Evolutionary conservation across 495 filamentous ascomycete species (phyloP).

Genomic region (Xylaria telfairii): DNA sequence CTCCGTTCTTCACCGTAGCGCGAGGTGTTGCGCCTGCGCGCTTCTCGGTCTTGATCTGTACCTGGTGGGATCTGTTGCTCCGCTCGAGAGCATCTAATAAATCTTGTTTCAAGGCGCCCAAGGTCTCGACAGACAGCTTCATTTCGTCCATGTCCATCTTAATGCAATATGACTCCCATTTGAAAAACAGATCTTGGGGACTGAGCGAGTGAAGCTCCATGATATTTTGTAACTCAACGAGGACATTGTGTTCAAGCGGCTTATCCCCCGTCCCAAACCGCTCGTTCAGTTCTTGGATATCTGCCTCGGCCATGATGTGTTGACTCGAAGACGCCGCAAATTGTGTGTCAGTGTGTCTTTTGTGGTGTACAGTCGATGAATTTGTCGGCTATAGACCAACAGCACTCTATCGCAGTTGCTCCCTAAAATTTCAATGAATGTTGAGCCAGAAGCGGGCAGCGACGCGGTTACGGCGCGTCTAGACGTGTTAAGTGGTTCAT

Average conservation of each 20-base stretch:
- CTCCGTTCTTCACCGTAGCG: constrained; percentile 52
- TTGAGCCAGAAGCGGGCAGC: not conserved
- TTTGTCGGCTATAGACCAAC: not conserved
- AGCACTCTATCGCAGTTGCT: not conserved
- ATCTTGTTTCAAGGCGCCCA: constrained; percentile 81
- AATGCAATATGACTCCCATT: constrained; percentile 97
- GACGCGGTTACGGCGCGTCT: constrained; percentile 29
- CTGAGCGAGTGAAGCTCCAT: constrained; percentile 78
- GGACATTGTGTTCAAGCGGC: constrained; percentile 70
- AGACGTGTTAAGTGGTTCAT: constrained; percentile 38
- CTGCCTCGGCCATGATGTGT: constrained; percentile 59
- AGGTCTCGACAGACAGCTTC: constrained; percentile 69
- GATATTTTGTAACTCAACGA: constrained; percentile 81
- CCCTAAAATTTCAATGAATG: not conserved
- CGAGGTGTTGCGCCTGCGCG: constrained; percentile 70
- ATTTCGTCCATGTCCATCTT: constrained; percentile 82
- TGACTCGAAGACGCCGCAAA: constrained; percentile 6
- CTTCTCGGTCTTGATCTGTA: constrained; percentile 63
- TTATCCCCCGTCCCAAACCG: constrained; percentile 64
- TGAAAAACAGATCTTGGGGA: constrained; percentile 87
- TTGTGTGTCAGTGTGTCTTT: not conserved
- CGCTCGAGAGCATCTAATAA: constrained; percentile 84
- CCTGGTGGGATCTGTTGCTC: constrained; percentile 57
- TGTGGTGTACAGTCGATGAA: not conserved
- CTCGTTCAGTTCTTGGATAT: constrained; percentile 67